Conservation (phyloP, 2,329 filamentous ascomycete genomes). For the Diplocarpon mali region DNA sequence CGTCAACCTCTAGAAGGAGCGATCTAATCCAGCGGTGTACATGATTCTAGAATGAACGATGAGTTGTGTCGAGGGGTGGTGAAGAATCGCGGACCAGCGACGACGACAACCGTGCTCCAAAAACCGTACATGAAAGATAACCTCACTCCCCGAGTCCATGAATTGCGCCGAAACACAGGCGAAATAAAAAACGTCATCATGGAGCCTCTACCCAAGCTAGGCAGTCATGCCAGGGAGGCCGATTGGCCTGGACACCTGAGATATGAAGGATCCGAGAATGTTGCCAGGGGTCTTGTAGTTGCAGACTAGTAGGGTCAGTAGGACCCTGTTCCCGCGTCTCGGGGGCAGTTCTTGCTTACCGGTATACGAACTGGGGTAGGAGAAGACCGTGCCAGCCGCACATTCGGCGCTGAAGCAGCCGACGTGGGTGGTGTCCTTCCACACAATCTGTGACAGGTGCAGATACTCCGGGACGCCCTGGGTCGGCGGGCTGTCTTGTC, state of each 20-base stretch:
- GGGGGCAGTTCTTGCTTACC: constrained; percentile 44
- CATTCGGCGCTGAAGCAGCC: constrained; percentile 53
- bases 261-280: constrained; percentile 39
- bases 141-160: constrained; percentile 16
- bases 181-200: constrained; percentile 4
- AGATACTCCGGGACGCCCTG: constrained; percentile 28
- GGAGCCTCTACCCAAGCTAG: constrained; percentile 9
- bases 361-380: constrained; percentile 72
- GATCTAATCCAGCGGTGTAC: constrained; percentile 11
- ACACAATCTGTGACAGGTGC: constrained; percentile 68
- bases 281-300: constrained; percentile 33
- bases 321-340: not conserved
- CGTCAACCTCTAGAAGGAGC: constrained; percentile 10
- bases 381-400: constrained; percentile 39
- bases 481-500: constrained; percentile 46
- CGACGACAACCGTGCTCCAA: constrained; percentile 12
- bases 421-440: constrained; percentile 49
- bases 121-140: constrained; percentile 18
- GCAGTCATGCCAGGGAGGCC: constrained; percentile 29
- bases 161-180: constrained; percentile 3
- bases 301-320: constrained; percentile 26
- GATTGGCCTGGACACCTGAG: constrained; percentile 37
- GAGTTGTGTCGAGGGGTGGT: constrained; percentile 12
- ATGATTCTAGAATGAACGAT: constrained; percentile 7
- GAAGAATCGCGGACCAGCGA: constrained; percentile 10